Base-by-base conservation (phyloP, 345 rosid genomes). In the Turritis glabra region DNA sequence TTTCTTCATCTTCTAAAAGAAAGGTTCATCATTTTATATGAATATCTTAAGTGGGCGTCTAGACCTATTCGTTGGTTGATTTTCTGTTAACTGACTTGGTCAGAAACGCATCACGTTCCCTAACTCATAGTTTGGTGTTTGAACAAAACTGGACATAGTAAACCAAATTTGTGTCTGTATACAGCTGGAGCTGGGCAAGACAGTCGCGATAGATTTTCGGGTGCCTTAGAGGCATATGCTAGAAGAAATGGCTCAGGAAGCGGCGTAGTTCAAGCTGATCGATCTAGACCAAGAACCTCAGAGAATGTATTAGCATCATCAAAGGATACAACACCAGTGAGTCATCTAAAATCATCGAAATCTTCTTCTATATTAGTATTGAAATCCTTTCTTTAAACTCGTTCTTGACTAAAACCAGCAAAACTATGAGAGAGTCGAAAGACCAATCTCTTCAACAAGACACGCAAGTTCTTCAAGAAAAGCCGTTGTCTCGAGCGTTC, bases 391-490 rank as follows among this genome's bases (percentile, higher is more conserved):
- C 59, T 77, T 48, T 14, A 18, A 29, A 23, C 14, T 13, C 1
- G 43, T 30, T 48, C 26, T 58, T 87, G 81, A 86, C 52, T 23
- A 68, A 61, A 69, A 66, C 47, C 89, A 72, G 83, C 83, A 53
- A 32, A 96, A 92, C 77, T 82, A 81, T 30, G 96, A 90, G 72
- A 90, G 75, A 64, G 75, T 76, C 4, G 75, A 76, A 22, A 76
- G 84, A 77, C 83, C 81, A 74, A 86, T 86, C 32, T 77, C 86
- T 69, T 85, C 93, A 35, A 82, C 90, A 37, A 90, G 94, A 74
- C 87, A 84, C 65, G 90, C 86, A 58, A 92, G 90, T 76, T 64
- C 87, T 35, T 88, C 96, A 53, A 92, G 89, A 84, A 89, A 85
- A 80, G 93, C 90, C 29, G 72, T 88, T 1, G 53, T 79, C 52